Evolutionary conservation across 306 rosid species (phyloP).

Genomic region (Cucurbita ficifolia): DNA sequence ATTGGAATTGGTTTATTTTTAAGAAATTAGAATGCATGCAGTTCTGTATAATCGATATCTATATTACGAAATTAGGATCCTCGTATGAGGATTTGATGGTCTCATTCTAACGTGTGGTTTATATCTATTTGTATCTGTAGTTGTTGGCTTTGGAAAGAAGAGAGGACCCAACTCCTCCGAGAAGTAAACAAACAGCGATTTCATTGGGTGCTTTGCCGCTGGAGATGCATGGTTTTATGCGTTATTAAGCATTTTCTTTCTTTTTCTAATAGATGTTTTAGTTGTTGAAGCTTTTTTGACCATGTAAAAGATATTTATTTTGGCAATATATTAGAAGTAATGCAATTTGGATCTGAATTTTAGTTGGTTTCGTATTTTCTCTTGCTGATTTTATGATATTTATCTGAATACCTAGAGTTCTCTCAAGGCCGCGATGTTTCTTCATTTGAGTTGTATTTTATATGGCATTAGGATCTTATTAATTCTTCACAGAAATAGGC

Average conservation of each 20-base stretch:
- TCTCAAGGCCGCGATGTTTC: neutral
- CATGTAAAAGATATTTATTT: neutral
- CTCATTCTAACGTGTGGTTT: neutral
- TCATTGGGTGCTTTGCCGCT: neutral
- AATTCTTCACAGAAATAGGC: no score
- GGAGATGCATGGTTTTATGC: neutral
- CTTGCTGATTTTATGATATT: neutral
- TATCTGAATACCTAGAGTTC: neutral
- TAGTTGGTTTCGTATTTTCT: neutral
- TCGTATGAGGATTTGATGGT: slow-evolving; percentile 8
- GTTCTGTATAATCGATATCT: neutral
- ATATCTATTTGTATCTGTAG: neutral
- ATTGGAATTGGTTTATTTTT: neutral
- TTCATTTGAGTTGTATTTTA: neutral
- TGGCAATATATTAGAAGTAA: neutral
- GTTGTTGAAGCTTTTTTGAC: neutral
- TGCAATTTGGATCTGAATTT: neutral
- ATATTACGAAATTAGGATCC: neutral
- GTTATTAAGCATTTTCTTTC: neutral
- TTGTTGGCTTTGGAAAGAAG: slow-evolving; percentile 18
- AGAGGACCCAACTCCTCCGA: slow-evolving; percentile 18
- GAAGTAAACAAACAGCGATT: neutral
- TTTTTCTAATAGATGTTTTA: slow-evolving; percentile 2
- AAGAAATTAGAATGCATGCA: neutral
- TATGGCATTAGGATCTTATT: neutral